Percentiles rank a stretch among this genome's conserved stretches.
These are phyloP conservation scores for Scenedesmus sp. DNA, from an alignment of 163 green algal species.

Conservation along the genomic window DNA sequence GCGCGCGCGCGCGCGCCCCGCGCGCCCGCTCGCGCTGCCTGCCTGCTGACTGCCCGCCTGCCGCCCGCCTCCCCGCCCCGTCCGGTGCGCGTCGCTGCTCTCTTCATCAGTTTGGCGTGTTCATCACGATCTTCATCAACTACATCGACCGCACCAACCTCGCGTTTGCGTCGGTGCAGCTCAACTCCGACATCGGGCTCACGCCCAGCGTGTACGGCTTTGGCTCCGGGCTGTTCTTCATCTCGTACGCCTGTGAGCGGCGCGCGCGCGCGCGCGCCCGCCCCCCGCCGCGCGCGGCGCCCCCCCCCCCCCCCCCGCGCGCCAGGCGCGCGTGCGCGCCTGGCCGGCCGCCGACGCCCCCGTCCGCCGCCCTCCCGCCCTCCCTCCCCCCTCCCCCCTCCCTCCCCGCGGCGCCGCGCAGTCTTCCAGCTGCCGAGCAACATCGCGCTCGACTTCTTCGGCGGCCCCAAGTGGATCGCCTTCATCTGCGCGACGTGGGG, in stretches of 20 bases:
- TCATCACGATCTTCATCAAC: slow-evolving; percentile 44
- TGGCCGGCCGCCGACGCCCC: too few species aligned
- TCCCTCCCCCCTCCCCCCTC: not conserved
- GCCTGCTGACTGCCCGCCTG: too few species aligned
- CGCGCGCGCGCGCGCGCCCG: too few species aligned
- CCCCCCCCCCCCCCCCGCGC: slow-evolving; percentile 42
- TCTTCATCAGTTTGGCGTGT: slow-evolving; percentile 37
- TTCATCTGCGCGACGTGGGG: slow-evolving; percentile 50
- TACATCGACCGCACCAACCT: slow-evolving; percentile 51
- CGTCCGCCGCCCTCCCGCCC: too few species aligned
- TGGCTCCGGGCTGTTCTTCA: slow-evolving; percentile 72
- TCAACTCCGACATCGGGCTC: slow-evolving; percentile 38
- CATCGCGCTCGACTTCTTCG: slow-evolving; percentile 46
- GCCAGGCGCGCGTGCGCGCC: too few species aligned
- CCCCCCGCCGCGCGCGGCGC: too few species aligned
- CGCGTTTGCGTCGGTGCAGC: slow-evolving; percentile 36
- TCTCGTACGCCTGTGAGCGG: slow-evolving; percentile 50
- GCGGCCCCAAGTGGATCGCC: slow-evolving; percentile 44
- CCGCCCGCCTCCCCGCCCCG: too few species aligned
- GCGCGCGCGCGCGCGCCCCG: too few species aligned
- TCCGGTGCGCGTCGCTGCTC: too few species aligned
- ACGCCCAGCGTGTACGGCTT: slow-evolving; percentile 54
- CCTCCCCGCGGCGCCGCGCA: not conserved
- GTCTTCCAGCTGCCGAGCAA: slow-evolving; percentile 54
- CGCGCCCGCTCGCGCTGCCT: too few species aligned